Evolutionary conservation across 257 asterid genomes (phyloP).

Genomic region (Paulownia fortunei): DNA sequence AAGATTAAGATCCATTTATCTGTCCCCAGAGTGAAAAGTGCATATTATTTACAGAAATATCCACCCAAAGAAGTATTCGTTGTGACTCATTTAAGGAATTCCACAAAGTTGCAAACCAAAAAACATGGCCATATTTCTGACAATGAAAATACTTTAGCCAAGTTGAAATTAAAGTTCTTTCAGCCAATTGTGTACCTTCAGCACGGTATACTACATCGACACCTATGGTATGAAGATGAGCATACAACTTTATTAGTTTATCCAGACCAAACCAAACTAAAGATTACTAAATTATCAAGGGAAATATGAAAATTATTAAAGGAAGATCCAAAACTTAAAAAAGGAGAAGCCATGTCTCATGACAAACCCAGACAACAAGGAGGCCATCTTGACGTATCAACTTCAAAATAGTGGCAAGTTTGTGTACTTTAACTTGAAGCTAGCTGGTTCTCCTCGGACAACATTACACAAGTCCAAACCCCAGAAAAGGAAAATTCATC

Average conservation of each 20-base stretch:
- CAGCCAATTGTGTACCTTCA: too few relatives aligned
- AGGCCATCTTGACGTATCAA: not conserved
- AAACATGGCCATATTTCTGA: not conserved
- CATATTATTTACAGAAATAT: not conserved
- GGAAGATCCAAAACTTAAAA: not conserved
- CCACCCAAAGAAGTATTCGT: not conserved
- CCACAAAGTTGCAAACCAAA: not conserved
- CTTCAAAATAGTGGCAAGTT: not conserved
- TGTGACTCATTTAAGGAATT: not conserved
- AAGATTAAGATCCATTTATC: not conserved
- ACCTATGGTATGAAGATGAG: not conserved
- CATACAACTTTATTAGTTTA: not conserved
- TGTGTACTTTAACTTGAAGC: not conserved
- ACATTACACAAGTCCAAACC: not conserved
- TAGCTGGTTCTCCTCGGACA: not conserved
- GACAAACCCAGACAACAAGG: not conserved
- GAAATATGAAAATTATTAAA: not conserved
- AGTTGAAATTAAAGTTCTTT: too few relatives aligned
- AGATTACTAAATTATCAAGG: not conserved
- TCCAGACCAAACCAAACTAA: not conserved
- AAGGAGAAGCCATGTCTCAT: not conserved
- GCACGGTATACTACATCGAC: too few relatives aligned
- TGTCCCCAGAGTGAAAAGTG: not conserved
- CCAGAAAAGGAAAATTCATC: not conserved
- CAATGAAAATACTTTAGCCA: too few relatives aligned